A percentile compares a stretch with the other conserved stretches of the same genome.
phyloP scores from a whole-genome alignment of 352 stramenopile genomes.

The Pythium pyrilobum region DNA sequence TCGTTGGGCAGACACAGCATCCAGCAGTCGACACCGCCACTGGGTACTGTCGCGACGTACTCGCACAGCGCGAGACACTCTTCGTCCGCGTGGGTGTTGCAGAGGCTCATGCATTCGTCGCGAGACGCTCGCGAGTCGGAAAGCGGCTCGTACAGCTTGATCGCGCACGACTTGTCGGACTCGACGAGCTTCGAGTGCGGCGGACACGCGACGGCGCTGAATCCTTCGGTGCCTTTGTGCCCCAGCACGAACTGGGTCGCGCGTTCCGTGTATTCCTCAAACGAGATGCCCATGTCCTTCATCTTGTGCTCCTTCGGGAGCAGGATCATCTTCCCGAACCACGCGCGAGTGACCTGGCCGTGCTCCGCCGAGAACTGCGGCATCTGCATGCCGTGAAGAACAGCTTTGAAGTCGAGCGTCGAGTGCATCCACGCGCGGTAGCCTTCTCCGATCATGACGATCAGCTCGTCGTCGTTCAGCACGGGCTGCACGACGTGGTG shows the following conservation, averaged over 20 bases:
- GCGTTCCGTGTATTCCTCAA: slow-evolving; percentile 18
- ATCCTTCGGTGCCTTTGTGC: slow-evolving; percentile 4
- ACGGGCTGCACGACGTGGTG: slow-evolving; percentile 17
- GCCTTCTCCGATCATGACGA: slow-evolving; percentile 27
- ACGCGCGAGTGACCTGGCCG: slow-evolving; percentile 9
- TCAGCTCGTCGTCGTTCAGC: slow-evolving; percentile 19
- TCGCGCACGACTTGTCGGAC: slow-evolving; percentile 19
- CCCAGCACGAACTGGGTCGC: slow-evolving; percentile 12
- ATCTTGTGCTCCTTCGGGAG: slow-evolving; percentile 13
- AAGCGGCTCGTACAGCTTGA: slow-evolving; percentile 11
- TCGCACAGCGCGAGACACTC: slow-evolving; percentile 13
- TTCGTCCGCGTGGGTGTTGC: slow-evolving; percentile 19
- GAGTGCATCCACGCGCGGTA: slow-evolving; percentile 18
- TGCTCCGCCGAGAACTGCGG: slow-evolving; percentile 7
- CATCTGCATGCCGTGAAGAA: slow-evolving; percentile 28
- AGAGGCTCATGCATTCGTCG: slow-evolving; percentile 17
- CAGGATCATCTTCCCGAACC: slow-evolving; percentile 22
- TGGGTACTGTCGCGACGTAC: slow-evolving; percentile 13
- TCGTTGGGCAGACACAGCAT: slow-evolving; percentile 20
- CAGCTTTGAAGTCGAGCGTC: slow-evolving; percentile 14
- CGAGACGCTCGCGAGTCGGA: slow-evolving; percentile 6
- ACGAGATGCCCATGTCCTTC: slow-evolving; percentile 16
- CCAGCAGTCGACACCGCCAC: slow-evolving; percentile 21
- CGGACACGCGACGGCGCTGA: slow-evolving; percentile 20
- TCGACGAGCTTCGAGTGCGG: slow-evolving; percentile 7